Evolutionary conservation across 2,329 filamentous ascomycete genomes (phyloP), one percentile per base, ranked within the genome.

Genomic region (Juglanconis sp.): DNA sequence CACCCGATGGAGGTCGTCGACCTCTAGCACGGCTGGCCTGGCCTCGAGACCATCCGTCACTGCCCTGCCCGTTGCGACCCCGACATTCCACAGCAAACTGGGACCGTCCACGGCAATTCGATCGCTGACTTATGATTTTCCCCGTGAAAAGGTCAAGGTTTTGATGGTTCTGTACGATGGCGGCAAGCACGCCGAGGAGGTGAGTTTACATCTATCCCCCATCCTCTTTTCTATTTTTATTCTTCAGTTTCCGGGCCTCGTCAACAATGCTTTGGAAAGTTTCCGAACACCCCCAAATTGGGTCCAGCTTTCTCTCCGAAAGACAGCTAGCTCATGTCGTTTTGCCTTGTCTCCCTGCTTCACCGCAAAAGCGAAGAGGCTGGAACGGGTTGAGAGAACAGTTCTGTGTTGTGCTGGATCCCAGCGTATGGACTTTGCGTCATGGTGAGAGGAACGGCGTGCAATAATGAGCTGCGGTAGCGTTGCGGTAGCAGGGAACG

Each of bases 121-220:
- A 79, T 84, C 77, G 77, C 80, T 83, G 72, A 82, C 80, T 69
- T 48, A n/a, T 51, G 76, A 75, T 64, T 65, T 68, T 34, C 54
- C 57, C 69, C 74, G 72, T 73, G 73, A 78, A 77, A 75, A 97
- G 92, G 93, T 93, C 81, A 97, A 97, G 83, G 91, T 97, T 79
- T 88, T 97, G 74, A 83, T 93, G 73, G 91, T 96, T 70, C 86
- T 96, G 69, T 97, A 97, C 83, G 93, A 97, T 79, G 93, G 92
- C 76, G 85, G 87, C 74, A 81, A 92, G 81, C 92, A 96, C 82
- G 92, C 93, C 80, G 81, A 90, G 78, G 84, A 97, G 73, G 92
- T 96, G 75, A 76, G 80, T 74, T 50, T 6, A 32, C 11, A 4
- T 30, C 40, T 31, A 7, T 30, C 11, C 56, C 65, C 51, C 44